phyloP scores from a whole-genome alignment of 1,139 yeast species.

The Hanseniaspora sp. region DNA sequence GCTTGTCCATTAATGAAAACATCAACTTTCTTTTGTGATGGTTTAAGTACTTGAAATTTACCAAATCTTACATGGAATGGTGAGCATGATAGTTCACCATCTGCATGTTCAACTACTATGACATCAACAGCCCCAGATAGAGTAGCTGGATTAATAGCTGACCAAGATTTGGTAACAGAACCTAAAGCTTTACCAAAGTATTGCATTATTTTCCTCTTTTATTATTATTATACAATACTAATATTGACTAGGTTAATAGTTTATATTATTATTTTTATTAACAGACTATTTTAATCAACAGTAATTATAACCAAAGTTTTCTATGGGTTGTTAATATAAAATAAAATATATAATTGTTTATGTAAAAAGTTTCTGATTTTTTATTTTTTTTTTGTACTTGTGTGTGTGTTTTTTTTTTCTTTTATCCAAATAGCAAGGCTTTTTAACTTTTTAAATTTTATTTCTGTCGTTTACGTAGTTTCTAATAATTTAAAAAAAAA shows the following conservation, averaged over 20 bases:
- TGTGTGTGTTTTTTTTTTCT: too few relatives aligned
- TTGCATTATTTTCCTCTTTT: conserved; percentile 46
- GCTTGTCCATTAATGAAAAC: conserved; percentile 72
- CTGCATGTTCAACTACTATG: conserved; percentile 86
- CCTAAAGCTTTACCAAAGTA: conserved; percentile 94
- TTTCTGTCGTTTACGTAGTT: too few relatives aligned
- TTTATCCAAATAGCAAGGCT: too few relatives aligned
- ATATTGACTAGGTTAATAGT: background rate
- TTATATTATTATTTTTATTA: too few relatives aligned
- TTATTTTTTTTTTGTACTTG: too few relatives aligned
- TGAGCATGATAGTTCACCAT: conserved; percentile 74
- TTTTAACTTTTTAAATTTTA: too few relatives aligned
- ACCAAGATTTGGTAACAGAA: conserved; percentile 93
- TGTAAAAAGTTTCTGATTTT: too few relatives aligned
- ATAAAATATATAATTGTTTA: too few relatives aligned
- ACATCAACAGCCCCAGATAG: conserved; percentile 95
- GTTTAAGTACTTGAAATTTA: conserved; percentile 78
- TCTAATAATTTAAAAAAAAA: too few relatives aligned
- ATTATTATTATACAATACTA: background rate
- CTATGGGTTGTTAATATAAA: too few relatives aligned
- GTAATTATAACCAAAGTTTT: too few relatives aligned
- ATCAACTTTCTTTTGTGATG: conserved; percentile 92
- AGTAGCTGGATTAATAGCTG: conserved; percentile 91
- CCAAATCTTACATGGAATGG: conserved; percentile 97
- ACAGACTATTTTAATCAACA: too few relatives aligned